phyloP scores from a whole-genome alignment of 805 yeast species.

The Komagataella phaffii region DNA sequence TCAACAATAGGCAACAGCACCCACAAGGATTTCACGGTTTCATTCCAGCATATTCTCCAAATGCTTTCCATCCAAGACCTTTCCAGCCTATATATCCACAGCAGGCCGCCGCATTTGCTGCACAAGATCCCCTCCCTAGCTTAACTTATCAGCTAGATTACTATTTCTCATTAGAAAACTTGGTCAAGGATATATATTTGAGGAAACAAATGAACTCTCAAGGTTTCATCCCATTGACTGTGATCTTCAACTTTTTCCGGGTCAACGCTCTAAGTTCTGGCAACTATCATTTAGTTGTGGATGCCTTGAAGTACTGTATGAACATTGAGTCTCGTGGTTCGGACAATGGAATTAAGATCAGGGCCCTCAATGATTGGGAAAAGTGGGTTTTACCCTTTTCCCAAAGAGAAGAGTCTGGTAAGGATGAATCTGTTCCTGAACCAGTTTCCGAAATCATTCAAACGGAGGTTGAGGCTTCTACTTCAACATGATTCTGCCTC shows the following conservation, averaged over 20 bases:
- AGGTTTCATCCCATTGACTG: constrained; percentile 57
- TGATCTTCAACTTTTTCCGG: constrained; percentile 63
- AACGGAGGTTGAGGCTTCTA: background rate
- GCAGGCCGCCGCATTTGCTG: background rate
- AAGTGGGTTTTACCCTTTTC: constrained; percentile 56
- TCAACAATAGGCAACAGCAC: constrained; percentile 10
- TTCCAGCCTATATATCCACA: constrained; percentile 12
- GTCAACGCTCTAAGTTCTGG: constrained; percentile 54
- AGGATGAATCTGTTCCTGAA: constrained; percentile 21
- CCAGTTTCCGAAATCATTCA: background rate
- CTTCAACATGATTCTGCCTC: background rate
- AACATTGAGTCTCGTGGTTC: constrained; percentile 26
- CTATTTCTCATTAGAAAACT: constrained; percentile 80
- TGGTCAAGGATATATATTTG: constrained; percentile 72
- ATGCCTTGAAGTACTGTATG: constrained; percentile 38
- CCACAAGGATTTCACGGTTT: constrained; percentile 1
- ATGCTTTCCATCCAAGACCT: constrained; percentile 3
- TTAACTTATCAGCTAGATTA: constrained; percentile 63
- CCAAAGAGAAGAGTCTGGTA: constrained; percentile 32
- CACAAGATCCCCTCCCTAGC: constrained; percentile 7
- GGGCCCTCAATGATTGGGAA: constrained; percentile 43
- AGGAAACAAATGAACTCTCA: constrained; percentile 68
- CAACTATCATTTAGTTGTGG: constrained; percentile 35
- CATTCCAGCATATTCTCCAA: constrained; percentile 1
- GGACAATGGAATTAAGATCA: constrained; percentile 38